Percentiles rank a stretch among this genome's conserved stretches.
These are phyloP conservation scores for Kodamaea restingae DNA, from an alignment of 805 yeast genomes.

Conservation along the genomic window DNA sequence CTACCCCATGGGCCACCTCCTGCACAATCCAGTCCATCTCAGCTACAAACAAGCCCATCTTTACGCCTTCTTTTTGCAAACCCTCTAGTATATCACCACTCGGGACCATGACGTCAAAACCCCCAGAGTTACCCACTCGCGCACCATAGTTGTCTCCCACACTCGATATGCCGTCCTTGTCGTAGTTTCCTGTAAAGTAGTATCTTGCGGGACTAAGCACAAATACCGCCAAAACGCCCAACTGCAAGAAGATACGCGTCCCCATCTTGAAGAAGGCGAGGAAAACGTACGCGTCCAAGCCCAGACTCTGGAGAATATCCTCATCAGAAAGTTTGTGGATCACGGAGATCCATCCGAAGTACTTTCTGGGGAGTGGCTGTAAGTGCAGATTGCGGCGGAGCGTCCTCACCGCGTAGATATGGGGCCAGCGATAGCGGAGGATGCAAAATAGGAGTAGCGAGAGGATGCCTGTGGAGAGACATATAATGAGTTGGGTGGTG, in stretches of 20 bases:
- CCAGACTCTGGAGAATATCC: constrained; percentile 21
- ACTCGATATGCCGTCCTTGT: constrained; percentile 31
- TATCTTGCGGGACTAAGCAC: constrained; percentile 37
- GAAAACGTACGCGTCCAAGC: constrained; percentile 33
- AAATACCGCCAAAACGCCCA: constrained; percentile 22
- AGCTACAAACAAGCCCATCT: too few species aligned
- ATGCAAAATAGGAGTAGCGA: constrained; percentile 49
- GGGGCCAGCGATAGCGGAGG: constrained; percentile 51
- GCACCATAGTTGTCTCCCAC: too few species aligned
- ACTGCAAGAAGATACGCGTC: constrained; percentile 17
- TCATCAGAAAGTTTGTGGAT: constrained; percentile 24
- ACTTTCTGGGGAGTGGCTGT: constrained; percentile 39
- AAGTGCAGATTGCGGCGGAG: constrained; percentile 41
- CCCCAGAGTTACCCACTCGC: too few species aligned
- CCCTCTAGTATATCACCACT: too few species aligned
- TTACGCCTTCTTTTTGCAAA: too few species aligned
- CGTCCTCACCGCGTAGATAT: constrained; percentile 54
- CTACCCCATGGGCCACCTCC: too few species aligned
- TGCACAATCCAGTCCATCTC: too few species aligned
- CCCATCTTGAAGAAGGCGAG: constrained; percentile 37
- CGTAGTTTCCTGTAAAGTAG: constrained; percentile 41
- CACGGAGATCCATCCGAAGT: constrained; percentile 24
- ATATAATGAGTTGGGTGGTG: constrained; percentile 49
- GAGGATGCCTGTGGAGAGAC: constrained; percentile 43
- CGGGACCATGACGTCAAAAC: too few species aligned